Conservation (phyloP, 2,329 filamentous ascomycete species). For the Dothideomycetes sp. region DNA sequence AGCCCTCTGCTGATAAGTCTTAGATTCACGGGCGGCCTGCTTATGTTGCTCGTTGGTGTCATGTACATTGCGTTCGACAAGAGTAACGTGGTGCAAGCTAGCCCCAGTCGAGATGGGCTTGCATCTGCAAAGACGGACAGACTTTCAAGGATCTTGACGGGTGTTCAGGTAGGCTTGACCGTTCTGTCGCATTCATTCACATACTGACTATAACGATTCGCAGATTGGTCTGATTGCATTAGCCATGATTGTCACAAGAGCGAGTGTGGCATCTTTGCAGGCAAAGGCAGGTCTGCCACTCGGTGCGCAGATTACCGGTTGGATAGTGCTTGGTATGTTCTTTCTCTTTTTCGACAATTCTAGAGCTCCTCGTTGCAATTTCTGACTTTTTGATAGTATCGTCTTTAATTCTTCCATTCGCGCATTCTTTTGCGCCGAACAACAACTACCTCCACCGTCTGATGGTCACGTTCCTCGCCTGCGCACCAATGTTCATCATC, state of each 20-base stretch:
- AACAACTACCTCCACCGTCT: constrained; percentile 85
- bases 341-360: constrained; percentile 13
- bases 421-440: constrained; percentile 72
- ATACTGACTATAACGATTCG: constrained; percentile 12
- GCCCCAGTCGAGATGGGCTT: constrained; percentile 24
- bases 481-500: constrained; percentile 88
- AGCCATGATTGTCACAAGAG: constrained; percentile 76
- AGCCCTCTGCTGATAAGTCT: constrained; percentile 4
- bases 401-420: constrained; percentile 69
- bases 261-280: constrained; percentile 75
- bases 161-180: constrained; percentile 48
- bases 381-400: constrained; percentile 39
- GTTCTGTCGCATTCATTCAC: constrained; percentile 5
- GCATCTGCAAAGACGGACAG: constrained; percentile 29
- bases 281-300: constrained; percentile 74
- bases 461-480: constrained; percentile 81
- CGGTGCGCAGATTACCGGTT: constrained; percentile 82
- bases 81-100: constrained; percentile 39
- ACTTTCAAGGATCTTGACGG: constrained; percentile 52
- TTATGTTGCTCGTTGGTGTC: constrained; percentile 70
- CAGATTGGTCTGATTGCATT: constrained; percentile 68
- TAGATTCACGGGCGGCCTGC: constrained; percentile 58
- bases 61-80: constrained; percentile 76
- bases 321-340: constrained; percentile 61
- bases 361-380: too few relatives aligned